Percentiles rank a stretch among this genome's conserved stretches.
Evolutionary conservation across 1,284 basidiomycete genomes (phyloP).

Genomic region (Ceratobasidium theobromae): DNA sequence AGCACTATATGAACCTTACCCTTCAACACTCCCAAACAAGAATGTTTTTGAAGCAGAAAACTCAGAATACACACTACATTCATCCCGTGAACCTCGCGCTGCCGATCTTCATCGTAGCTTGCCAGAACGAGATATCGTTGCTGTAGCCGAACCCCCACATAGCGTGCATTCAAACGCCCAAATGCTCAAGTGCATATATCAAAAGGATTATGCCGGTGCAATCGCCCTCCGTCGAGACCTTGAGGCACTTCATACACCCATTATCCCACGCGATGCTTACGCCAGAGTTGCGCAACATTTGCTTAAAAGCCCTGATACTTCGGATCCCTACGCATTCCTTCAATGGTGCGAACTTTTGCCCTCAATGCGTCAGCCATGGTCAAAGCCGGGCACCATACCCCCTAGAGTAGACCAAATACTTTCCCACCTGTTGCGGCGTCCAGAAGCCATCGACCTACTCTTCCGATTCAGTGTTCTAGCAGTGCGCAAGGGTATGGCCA

Average conservation of each 20-base stretch:
- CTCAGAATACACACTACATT: neutral
- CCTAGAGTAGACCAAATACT: neutral
- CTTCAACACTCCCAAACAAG: neutral
- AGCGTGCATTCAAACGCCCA: constrained; percentile 10
- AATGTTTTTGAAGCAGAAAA: constrained; percentile 9
- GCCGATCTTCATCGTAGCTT: neutral
- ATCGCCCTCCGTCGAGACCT: constrained; percentile 11
- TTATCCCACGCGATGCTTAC: neutral
- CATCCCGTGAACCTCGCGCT: too few relatives aligned
- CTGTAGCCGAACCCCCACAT: neutral
- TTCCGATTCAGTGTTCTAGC: neutral
- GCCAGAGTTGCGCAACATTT: constrained; percentile 1
- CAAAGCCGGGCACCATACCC: neutral
- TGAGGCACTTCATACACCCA: constrained; percentile 23
- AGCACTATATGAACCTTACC: constrained; percentile 19
- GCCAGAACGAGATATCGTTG: neutral
- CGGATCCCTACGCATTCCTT: constrained; percentile 12
- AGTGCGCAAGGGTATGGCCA: constrained; percentile 6
- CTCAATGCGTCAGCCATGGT: neutral
- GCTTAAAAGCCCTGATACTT: neutral
- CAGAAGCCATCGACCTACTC: constrained; percentile 4
- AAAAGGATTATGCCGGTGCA: constrained; percentile 6
- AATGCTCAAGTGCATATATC: neutral
- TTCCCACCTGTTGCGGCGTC: neutral
- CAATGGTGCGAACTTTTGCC: constrained; percentile 15